Percentiles rank a stretch among this genome's conserved stretches.
Evolutionary conservation across 2,329 filamentous ascomycete genomes (phyloP).

Genomic region (Coleophoma crateriformis): DNA sequence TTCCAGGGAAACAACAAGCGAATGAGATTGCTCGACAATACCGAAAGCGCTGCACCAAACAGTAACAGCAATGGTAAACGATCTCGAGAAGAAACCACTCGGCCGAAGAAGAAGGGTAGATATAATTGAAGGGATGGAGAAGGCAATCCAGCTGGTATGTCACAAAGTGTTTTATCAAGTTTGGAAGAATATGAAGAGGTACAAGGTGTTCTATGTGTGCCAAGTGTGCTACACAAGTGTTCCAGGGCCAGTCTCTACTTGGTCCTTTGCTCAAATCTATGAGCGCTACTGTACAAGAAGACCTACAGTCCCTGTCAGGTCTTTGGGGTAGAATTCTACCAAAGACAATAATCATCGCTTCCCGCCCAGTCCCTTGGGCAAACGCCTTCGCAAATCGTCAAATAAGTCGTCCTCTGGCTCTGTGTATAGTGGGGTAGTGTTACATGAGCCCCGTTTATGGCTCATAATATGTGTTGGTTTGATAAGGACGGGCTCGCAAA

Average conservation of each 20-base stretch:
- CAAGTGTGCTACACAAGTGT: neutral
- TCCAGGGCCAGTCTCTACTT: neutral
- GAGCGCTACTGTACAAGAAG: neutral
- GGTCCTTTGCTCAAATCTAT: neutral
- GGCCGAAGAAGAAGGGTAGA: conserved; percentile 16
- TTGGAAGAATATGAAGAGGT: neutral
- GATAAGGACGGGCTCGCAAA: neutral
- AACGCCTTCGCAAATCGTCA: conserved; percentile 15
- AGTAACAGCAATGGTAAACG: conserved; percentile 12
- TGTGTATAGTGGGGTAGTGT: neutral
- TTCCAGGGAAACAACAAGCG: conserved; percentile 23
- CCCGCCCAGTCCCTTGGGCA: conserved; percentile 12
- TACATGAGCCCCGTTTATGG: neutral
- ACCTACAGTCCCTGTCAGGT: neutral
- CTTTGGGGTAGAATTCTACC: neutral
- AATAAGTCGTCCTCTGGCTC: neutral
- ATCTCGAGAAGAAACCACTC: conserved; percentile 6
- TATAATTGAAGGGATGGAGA: conserved; percentile 5
- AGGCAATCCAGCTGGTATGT: conserved; percentile 6
- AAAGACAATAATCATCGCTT: neutral
- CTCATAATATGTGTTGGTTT: neutral
- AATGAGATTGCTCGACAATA: conserved; percentile 20
- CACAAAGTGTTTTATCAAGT: conserved; percentile 5
- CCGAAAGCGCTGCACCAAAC: neutral
- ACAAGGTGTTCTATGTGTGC: neutral